A percentile compares a stretch with the other conserved stretches of the same genome.
Evolutionary conservation across 2,329 filamentous ascomycete genomes (phyloP).

Genomic region (Fusarium hostae): DNA sequence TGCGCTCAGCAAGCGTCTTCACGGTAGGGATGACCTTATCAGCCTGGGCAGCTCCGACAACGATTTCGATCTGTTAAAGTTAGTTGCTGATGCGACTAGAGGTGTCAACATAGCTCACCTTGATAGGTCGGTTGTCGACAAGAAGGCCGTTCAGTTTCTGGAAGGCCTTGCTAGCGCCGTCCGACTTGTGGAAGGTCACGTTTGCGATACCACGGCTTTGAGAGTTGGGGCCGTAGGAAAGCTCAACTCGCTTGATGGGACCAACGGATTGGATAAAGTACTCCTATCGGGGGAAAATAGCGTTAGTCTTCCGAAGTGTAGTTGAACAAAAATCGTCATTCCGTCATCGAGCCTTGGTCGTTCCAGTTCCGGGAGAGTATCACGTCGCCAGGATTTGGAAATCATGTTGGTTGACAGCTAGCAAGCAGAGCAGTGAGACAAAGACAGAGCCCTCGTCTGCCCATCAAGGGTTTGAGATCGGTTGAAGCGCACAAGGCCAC

Average conservation of each 20-base stretch:
- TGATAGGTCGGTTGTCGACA: slow-evolving; percentile 90
- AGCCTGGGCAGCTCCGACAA: slow-evolving; percentile 80
- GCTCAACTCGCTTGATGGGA: slow-evolving; percentile 87
- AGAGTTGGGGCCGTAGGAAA: slow-evolving; percentile 93
- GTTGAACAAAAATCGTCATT: slow-evolving; percentile 45
- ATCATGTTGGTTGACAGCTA: slow-evolving; percentile 33
- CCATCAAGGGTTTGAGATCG: slow-evolving; percentile 7
- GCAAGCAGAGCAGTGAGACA: slow-evolving; percentile 49
- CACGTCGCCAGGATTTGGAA: slow-evolving; percentile 36
- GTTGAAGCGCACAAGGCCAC: slow-evolving; percentile 17
- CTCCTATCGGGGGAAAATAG: slow-evolving; percentile 78
- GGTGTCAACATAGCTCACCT: slow-evolving; percentile 63
- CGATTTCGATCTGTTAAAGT: slow-evolving; percentile 80
- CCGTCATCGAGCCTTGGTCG: slow-evolving; percentile 48
- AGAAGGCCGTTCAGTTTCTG: slow-evolving; percentile 86
- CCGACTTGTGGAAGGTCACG: slow-evolving; percentile 83
- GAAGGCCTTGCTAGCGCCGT: slow-evolving; percentile 86
- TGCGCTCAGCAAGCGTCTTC: slow-evolving; percentile 83
- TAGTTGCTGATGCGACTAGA: slow-evolving; percentile 24
- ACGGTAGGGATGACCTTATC: slow-evolving; percentile 73
- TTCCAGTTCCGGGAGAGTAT: slow-evolving; percentile 46
- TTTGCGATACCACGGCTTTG: slow-evolving; percentile 92
- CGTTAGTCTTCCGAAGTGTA: slow-evolving; percentile 70
- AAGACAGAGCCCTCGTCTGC: slow-evolving; percentile 19
- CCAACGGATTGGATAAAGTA: slow-evolving; percentile 92